Evolutionary conservation across 768 basidiomycete species (phyloP).

Genomic region (Pulveroboletus sp.): DNA sequence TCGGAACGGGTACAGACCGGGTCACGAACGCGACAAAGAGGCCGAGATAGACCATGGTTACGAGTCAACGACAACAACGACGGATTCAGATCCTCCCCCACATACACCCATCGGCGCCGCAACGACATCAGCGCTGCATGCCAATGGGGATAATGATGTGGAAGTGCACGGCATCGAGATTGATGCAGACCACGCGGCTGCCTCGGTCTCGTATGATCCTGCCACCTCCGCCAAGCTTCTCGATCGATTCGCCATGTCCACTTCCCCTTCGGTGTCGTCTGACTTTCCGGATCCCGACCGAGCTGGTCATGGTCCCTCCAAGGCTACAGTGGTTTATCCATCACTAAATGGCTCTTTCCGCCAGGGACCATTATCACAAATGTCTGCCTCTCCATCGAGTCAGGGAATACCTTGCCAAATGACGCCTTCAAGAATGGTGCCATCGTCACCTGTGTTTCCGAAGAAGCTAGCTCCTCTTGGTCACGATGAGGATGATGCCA

Average conservation of each 20-base stretch:
- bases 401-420: constrained; percentile 8
- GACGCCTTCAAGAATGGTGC: constrained; percentile 7
- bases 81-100: constrained; percentile 26
- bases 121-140: constrained; percentile 1
- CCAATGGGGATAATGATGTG: constrained; percentile 16
- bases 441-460: constrained; percentile 1
- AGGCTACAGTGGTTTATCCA: constrained; percentile 19
- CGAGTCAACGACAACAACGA: constrained; percentile 26
- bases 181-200: not conserved
- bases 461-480: no score
- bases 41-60: constrained; percentile 24
- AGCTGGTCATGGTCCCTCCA: constrained; percentile 8
- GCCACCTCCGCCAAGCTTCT: constrained; percentile 16
- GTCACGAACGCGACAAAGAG: constrained; percentile 20
- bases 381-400: not conserved
- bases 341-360: constrained; percentile 24
- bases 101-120: constrained; percentile 21
- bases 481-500: not conserved
- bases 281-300: not conserved
- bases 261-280: constrained; percentile 1
- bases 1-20: constrained; percentile 2
- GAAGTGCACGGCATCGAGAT: constrained; percentile 7
- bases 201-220: constrained; percentile 5
- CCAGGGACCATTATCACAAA: constrained; percentile 6
- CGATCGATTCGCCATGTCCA: constrained; percentile 9